These are phyloP conservation scores for Paulownia fortunei DNA, from an alignment of 257 asterid genomes.

Conservation along the genomic window DNA sequence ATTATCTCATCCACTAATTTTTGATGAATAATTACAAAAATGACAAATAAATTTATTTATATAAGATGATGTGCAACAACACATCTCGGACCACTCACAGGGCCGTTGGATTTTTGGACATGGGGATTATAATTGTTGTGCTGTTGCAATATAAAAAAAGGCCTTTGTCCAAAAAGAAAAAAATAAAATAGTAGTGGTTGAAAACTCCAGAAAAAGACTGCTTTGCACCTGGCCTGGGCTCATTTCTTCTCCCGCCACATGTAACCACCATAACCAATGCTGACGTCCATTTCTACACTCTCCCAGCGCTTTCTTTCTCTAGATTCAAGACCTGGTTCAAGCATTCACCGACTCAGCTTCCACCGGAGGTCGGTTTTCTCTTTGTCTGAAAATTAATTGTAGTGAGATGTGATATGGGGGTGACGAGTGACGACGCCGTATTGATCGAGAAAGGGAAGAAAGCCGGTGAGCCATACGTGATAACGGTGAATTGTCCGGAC, in stretches of 20 bases:
- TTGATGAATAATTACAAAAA: not conserved
- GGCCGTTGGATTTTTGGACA: not conserved
- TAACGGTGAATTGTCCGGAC: conserved; percentile 70
- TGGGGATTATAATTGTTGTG: not conserved
- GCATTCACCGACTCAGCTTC: not conserved
- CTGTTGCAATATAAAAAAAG: not conserved
- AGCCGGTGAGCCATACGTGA: conserved; percentile 63
- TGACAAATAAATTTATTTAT: not conserved
- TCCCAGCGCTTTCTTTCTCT: conserved; percentile 17
- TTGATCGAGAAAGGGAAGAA: conserved; percentile 67
- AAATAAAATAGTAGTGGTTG: not conserved
- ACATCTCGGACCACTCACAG: not conserved
- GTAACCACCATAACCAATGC: conserved; percentile 24
- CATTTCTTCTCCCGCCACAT: conserved; percentile 34
- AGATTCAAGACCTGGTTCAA: not conserved
- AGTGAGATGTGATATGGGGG: conserved; percentile 43
- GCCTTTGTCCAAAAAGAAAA: not conserved
- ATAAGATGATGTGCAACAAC: too few relatives aligned
- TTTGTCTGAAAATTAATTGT: not conserved
- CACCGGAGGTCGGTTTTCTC: not conserved
- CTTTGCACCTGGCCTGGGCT: not conserved
- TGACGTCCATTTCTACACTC: not conserved
- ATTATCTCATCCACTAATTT: not conserved
- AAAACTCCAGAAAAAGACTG: conserved; percentile 1
- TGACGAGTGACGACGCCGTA: conserved; percentile 64